phyloP scores from a whole-genome alignment of 2,329 filamentous ascomycete genomes.

The Monilinia laxa region DNA sequence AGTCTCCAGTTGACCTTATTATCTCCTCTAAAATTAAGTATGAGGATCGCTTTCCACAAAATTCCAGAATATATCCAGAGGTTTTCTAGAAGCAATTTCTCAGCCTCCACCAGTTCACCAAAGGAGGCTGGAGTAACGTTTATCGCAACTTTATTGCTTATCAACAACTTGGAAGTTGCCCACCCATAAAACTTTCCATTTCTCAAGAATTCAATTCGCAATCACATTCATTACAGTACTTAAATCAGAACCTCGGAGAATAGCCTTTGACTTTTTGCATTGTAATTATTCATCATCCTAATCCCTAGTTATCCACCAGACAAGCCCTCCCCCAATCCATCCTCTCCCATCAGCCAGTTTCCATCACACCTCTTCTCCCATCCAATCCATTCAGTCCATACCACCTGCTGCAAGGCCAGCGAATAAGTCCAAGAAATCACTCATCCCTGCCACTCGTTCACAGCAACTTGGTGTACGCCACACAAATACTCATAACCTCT shows the following conservation, averaged over 20 bases:
- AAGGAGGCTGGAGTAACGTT: slow-evolving; percentile 12
- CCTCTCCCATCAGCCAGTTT: background rate
- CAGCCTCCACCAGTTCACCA: slow-evolving; percentile 12
- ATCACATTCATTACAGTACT: background rate
- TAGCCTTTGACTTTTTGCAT: too few relatives aligned
- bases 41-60: slow-evolving; percentile 5
- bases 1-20: background rate
- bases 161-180: background rate
- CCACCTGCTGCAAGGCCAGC: slow-evolving; percentile 22
- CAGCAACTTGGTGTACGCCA: background rate
- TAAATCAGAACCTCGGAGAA: too few relatives aligned
- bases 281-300: too few relatives aligned
- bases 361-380: background rate
- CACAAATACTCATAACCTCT: slow-evolving; percentile 3
- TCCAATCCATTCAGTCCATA: slow-evolving; percentile 1
- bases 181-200: slow-evolving; percentile 4
- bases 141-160: slow-evolving; percentile 16
- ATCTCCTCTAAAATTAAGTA: slow-evolving; percentile 10
- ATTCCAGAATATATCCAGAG: slow-evolving; percentile 3
- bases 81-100: slow-evolving; percentile 3
- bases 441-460: background rate
- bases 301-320: background rate
- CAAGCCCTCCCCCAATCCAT: background rate
- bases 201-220: background rate
- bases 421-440: slow-evolving; percentile 18